Evolutionary conservation across 1,284 basidiomycete genomes (phyloP), one percentile per base, ranked within the genome.

Genomic region (Trichosporon sp.): DNA sequence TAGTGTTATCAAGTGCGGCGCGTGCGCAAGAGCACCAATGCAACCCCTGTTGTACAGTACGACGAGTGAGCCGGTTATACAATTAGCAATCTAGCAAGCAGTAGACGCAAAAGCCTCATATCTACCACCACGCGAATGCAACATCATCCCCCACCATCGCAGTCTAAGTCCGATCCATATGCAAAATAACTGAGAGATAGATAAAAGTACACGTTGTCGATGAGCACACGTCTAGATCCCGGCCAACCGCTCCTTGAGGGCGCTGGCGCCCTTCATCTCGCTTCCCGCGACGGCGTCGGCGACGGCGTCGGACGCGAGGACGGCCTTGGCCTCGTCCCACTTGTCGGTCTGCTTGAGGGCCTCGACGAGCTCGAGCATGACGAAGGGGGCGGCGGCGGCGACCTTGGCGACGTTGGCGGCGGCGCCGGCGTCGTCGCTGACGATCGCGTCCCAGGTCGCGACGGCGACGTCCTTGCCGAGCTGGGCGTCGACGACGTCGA

Each of bases 301-400:
- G 65, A 80, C 78, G 23, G 85, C 84, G 25, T 84, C 81, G 13
- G 78, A 74, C 3, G 79, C 82, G 76, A 93, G 89, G 86, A 89
- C 90, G 6, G 71, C 76, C 77, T 86, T 88, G 60, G 91, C 77
- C 64, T 78, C 82, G 65, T 79, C 83, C 67, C 84, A 83, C n/a
- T 78, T 80, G 3, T 79, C 81, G 9, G 85, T 85, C 65, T 82
- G 79, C 32, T 83, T 75, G 42, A 93, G 81, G 27, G 89, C 87
- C 74, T 89, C 89, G 72, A 91, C 87, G 53, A 94, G 81, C 79
- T 92, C 92, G 0, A 90, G 89, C 2, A 93, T 84, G 3, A 95
- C 87, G 75, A 95, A 95, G 1, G 90, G 87, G 0, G 92, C 93
- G 70, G 88, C 83, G 79, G 87, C 80, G 32, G 91, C 91, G 82